These are phyloP conservation scores for Eleusine coracana DNA, from an alignment of 176 grass and related monocot genomes.

Conservation along the genomic window DNA sequence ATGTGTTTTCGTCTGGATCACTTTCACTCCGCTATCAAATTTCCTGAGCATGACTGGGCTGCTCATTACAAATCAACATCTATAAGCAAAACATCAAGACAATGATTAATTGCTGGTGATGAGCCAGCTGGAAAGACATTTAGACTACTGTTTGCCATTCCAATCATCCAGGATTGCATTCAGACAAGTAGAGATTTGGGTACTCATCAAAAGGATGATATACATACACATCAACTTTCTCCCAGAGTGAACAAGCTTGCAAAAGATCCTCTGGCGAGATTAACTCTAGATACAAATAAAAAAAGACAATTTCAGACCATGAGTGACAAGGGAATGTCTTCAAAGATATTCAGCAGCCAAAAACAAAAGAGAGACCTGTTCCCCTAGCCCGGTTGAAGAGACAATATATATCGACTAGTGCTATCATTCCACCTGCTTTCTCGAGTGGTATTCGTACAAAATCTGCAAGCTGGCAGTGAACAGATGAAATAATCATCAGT, in stretches of 20 bases:
- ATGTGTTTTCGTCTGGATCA: conserved; percentile 95
- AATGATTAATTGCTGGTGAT: conserved; percentile 49
- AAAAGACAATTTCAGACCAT: conserved; percentile 40
- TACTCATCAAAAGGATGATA: conserved; percentile 41
- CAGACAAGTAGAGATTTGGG: conserved; percentile 38
- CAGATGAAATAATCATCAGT: conserved; percentile 5
- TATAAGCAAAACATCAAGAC: conserved; percentile 64
- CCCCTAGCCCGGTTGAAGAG: conserved; percentile 96
- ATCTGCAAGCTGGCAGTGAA: conserved; percentile 74
- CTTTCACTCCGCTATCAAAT: conserved; percentile 98
- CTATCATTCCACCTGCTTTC: conserved; percentile 93
- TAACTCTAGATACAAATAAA: conserved; percentile 65
- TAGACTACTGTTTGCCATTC: conserved; percentile 23
- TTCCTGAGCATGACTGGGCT: conserved; percentile 95
- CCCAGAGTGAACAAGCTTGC: conserved; percentile 93
- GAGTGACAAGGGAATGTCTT: not conserved
- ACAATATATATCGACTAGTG: conserved; percentile 92
- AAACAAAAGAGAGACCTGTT: conserved; percentile 62
- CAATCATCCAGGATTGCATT: conserved; percentile 39
- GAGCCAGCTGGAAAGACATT: conserved; percentile 50
- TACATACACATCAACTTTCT: conserved; percentile 99
- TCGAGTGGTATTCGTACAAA: conserved; percentile 88
- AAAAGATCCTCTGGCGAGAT: conserved; percentile 99
- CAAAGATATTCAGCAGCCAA: conserved; percentile 27
- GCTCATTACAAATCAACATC: conserved; percentile 71